Percentiles rank a stretch among this genome's conserved stretches.
Evolutionary conservation across 257 asterid genomes (phyloP).

Genomic region (Ilex aquifolium): DNA sequence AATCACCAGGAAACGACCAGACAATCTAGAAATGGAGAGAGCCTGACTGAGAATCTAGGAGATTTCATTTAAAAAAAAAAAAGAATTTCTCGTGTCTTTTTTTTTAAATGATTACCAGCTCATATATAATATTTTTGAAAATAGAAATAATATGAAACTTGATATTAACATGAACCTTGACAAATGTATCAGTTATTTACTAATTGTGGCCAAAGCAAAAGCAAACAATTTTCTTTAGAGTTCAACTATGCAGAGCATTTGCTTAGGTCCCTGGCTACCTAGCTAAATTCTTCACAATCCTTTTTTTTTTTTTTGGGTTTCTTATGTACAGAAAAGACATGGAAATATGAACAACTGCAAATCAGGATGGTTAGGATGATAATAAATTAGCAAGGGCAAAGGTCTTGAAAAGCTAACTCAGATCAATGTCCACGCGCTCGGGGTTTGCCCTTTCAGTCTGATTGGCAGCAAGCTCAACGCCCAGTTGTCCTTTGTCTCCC

Average conservation of each 20-base stretch:
- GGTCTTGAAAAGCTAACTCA: slow-evolving; percentile 30
- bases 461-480: slow-evolving; percentile 57
- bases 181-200: slow-evolving; percentile 25
- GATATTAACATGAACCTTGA: slow-evolving; percentile 1
- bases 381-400: slow-evolving; percentile 3
- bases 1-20: too few relatives aligned
- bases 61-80: too few relatives aligned
- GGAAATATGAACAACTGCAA: slow-evolving; percentile 17
- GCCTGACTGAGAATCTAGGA: too few relatives aligned
- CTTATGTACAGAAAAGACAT: slow-evolving; percentile 33
- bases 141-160: background rate
- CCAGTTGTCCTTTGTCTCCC: slow-evolving; percentile 97
- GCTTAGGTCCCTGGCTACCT: slow-evolving; percentile 14
- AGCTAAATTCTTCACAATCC: slow-evolving; percentile 28
- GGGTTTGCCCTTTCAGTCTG: slow-evolving; percentile 83
- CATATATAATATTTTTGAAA: too few relatives aligned
- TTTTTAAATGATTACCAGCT: too few relatives aligned
- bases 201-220: slow-evolving; percentile 29
- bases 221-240: slow-evolving; percentile 7
- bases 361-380: background rate
- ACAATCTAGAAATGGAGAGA: too few relatives aligned
- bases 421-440: slow-evolving; percentile 67
- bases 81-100: too few relatives aligned
- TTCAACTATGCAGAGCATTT: slow-evolving; percentile 20
- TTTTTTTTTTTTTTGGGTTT: slow-evolving; percentile 4